A percentile compares a stretch with the other conserved stretches of the same genome.
Evolutionary conservation across 768 basidiomycete species (phyloP).

Genomic region (Phanerochaete carnosa): DNA sequence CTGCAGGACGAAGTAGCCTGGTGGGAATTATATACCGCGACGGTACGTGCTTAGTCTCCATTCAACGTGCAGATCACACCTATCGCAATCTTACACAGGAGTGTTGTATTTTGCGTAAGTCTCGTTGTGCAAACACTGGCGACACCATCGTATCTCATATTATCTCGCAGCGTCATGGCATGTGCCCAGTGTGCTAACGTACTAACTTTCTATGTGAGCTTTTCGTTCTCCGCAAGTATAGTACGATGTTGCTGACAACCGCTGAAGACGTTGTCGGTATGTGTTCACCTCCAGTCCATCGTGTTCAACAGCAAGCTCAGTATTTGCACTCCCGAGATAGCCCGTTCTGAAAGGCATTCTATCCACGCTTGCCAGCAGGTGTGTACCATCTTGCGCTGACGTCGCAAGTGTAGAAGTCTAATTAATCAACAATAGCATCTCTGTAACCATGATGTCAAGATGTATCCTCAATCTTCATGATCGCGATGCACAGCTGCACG

Average conservation of each 20-base stretch:
- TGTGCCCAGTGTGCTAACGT: constrained; percentile 47
- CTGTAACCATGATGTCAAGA: constrained; percentile 2
- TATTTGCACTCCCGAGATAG: constrained; percentile 28
- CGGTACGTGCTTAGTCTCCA: constrained; percentile 32
- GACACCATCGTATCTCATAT: no score
- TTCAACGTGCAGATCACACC: not conserved
- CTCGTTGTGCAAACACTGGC: not conserved
- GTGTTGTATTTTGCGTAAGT: constrained; percentile 54
- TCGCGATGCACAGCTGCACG: no score
- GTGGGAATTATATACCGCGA: constrained; percentile 44
- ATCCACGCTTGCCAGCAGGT: constrained; percentile 51
- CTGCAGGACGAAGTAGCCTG: constrained; percentile 28
- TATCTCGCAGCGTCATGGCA: constrained; percentile 43
- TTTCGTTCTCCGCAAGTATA: not conserved
- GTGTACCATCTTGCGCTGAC: constrained; percentile 8
- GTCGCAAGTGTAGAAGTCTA: not conserved
- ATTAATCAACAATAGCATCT: not conserved
- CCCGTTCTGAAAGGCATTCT: constrained; percentile 42
- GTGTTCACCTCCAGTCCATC: no score
- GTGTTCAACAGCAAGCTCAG: not conserved
- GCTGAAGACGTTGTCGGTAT: not conserved
- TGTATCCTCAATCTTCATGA: constrained; percentile 7
- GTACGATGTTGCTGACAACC: not conserved
- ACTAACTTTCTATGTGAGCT: constrained; percentile 34
- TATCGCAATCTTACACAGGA: constrained; percentile 28